Conservation (phyloP, 306 rosid species). For the Senna siamea region DNA sequence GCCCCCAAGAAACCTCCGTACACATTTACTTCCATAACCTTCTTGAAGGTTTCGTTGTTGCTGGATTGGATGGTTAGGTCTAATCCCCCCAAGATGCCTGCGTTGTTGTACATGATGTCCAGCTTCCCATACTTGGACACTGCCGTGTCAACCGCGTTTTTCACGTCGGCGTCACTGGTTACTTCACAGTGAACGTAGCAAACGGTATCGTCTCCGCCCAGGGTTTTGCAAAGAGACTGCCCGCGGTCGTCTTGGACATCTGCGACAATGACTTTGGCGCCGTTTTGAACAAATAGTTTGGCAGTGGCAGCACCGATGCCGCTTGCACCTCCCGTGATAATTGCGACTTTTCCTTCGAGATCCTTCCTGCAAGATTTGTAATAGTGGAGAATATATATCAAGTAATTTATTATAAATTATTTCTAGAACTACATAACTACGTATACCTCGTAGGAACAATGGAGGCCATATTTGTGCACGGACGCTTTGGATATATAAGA, state of each 20-base stretch:
- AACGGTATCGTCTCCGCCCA: slow-evolving; percentile 23
- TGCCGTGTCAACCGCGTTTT: slow-evolving; percentile 52
- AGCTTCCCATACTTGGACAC: slow-evolving; percentile 58
- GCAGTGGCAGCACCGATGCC: slow-evolving; percentile 75
- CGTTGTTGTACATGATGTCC: slow-evolving; percentile 75
- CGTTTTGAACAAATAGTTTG: slow-evolving; percentile 55
- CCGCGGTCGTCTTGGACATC: slow-evolving; percentile 76
- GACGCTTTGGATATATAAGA: too few species aligned
- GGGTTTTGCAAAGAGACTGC: slow-evolving; percentile 46
- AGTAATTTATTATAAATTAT: too few species aligned
- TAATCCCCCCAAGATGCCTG: slow-evolving; percentile 51
- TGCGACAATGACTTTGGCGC: slow-evolving; percentile 68
- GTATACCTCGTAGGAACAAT: too few species aligned
- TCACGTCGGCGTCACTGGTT: slow-evolving; percentile 52
- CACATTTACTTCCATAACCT: slow-evolving; percentile 62
- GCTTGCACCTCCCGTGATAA: slow-evolving; percentile 80
- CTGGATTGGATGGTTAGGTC: slow-evolving; percentile 30
- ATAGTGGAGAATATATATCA: too few species aligned
- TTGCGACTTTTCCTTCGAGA: slow-evolving; percentile 70
- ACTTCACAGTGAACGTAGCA: slow-evolving; percentile 65
- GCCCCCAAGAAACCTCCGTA: slow-evolving; percentile 71
- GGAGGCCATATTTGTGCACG: too few species aligned
- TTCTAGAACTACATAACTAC: too few species aligned
- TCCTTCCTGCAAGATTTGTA: too few species aligned
- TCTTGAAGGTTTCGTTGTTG: slow-evolving; percentile 46